Conservation (phyloP, 1,284 basidiomycete species). For the Exsudoporus floridanus region DNA sequence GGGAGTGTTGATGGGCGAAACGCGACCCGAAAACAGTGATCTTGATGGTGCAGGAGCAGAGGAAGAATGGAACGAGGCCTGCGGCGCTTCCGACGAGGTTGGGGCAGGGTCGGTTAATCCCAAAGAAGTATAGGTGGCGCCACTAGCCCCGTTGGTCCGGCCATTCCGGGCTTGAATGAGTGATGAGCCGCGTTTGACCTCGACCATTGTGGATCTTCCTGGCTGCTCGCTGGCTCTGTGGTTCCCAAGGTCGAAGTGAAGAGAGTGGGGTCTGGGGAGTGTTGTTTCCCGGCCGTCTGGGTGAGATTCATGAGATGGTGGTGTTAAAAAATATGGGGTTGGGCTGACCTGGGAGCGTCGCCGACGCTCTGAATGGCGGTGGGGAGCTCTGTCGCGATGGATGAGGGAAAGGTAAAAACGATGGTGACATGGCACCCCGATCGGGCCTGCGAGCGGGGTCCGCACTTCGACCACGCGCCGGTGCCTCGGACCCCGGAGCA, state of each 20-base stretch:
- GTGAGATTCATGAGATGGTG: neutral
- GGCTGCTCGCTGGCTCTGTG: constrained; percentile 13
- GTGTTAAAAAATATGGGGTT: neutral
- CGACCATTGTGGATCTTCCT: constrained; percentile 15
- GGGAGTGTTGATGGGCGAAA: constrained; percentile 7
- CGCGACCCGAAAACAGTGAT: constrained; percentile 13
- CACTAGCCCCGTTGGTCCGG: constrained; percentile 13
- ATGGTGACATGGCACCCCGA: constrained; percentile 21
- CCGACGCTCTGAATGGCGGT: constrained; percentile 24
- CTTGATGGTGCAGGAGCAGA: constrained; percentile 24
- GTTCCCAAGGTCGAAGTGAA: constrained; percentile 21
- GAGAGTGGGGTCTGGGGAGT: constrained; percentile 22
- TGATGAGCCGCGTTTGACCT: constrained; percentile 30
- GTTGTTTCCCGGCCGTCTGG: constrained; percentile 18
- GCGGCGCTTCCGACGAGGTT: constrained; percentile 10
- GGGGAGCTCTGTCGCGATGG: constrained; percentile 26
- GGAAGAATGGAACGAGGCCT: constrained; percentile 9
- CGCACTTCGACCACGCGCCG: constrained; percentile 22
- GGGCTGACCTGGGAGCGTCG: constrained; percentile 28
- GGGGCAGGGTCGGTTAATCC: constrained; percentile 21
- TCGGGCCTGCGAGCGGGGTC: constrained; percentile 21
- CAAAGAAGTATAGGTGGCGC: constrained; percentile 15
- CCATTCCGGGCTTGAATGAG: constrained; percentile 22
- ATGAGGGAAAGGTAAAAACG: constrained; percentile 36
- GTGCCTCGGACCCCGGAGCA: constrained; percentile 27